Base-by-base conservation (phyloP, 176 grass and related monocot species). In the Tillandsia leiboldiana region DNA sequence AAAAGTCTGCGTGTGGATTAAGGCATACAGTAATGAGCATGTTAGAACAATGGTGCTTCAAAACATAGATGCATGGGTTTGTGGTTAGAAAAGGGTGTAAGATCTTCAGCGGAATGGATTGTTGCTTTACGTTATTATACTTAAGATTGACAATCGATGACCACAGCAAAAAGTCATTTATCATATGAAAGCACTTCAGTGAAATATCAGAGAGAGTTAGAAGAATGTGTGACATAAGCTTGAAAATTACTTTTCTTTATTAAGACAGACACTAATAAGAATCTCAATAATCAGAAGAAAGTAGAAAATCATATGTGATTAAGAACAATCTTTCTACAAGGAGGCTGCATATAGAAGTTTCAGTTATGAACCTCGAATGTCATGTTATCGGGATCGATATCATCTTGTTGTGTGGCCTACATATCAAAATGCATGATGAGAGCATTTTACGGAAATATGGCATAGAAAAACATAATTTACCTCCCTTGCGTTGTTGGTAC, bases 321-420 rank as follows among this genome's bases (percentile, higher is more conserved):
- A 22, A 20, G 54, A 12, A 23, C 26, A 66, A 28, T 66, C 1
- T 49, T 67, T 13, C 48, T 48, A 49, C 4, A 48, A 49, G 12
- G 13, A 67, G 14, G n/a, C 2, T 9, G n/a, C 2, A 48, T 17
- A 47, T 1, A 6, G 15, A 49, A 14, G 3, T 67, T 49, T 67
- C 33, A 26, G 53, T 69, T 53, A 87, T 78, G 65, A 75, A 88
- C 91, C 91, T 96, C 91, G 66, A 91, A 96, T 67, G 91, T 91
- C 91, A 96, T 91, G 76, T 72, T 81, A 73, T 96, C 87, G 62
- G 87, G 85, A 70, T 96, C 77, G 18, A 78, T 81, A 23, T 73
- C 56, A 50, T 86, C 87, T 62, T 81, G 87, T 50, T 77, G 78
- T 24, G 75, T 61, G 27, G 18, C 61, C 91, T 91, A 73, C 65